Percentiles rank a stretch among this genome's conserved stretches.
phyloP scores from a whole-genome alignment of 2,329 filamentous ascomycete species.

The Cladosporium velox region DNA sequence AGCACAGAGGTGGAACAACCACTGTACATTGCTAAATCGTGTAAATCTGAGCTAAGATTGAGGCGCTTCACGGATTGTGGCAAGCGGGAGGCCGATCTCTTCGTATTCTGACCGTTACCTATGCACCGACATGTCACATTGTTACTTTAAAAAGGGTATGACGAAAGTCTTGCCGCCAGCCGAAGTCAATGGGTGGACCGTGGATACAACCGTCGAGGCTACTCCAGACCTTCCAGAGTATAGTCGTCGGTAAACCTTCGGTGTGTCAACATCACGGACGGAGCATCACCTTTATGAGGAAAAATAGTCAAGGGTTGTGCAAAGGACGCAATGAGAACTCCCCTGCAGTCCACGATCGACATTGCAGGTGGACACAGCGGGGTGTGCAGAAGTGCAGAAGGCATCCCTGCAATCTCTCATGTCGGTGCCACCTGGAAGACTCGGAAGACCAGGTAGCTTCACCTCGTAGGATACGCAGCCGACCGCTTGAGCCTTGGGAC shows the following conservation, averaged over 20 bases:
- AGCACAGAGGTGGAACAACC: constrained; percentile 4
- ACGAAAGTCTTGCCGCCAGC: constrained; percentile 13
- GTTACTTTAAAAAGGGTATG: constrained; percentile 19
- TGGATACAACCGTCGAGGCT: neutral
- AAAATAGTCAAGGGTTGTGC: neutral
- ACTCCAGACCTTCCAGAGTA: neutral
- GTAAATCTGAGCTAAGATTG: neutral
- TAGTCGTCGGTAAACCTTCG: constrained; percentile 3
- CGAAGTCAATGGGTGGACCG: constrained; percentile 1
- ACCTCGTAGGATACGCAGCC: neutral
- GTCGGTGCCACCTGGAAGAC: neutral
- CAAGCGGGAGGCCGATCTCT: constrained; percentile 10
- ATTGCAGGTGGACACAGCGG: constrained; percentile 9
- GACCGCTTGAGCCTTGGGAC: neutral
- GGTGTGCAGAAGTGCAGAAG: constrained; percentile 11
- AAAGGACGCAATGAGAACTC: neutral
- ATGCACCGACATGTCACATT: constrained; percentile 10
- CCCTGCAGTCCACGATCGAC: constrained; percentile 8
- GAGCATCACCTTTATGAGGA: constrained; percentile 7
- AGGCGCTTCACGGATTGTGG: constrained; percentile 5
- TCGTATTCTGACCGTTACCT: constrained; percentile 15
- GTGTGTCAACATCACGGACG: neutral
- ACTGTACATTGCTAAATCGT: constrained; percentile 1
- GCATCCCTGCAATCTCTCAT: neutral
- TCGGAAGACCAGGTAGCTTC: neutral